phyloP scores from a whole-genome alignment of 83 land plant species.

The Picea abies region DNA sequence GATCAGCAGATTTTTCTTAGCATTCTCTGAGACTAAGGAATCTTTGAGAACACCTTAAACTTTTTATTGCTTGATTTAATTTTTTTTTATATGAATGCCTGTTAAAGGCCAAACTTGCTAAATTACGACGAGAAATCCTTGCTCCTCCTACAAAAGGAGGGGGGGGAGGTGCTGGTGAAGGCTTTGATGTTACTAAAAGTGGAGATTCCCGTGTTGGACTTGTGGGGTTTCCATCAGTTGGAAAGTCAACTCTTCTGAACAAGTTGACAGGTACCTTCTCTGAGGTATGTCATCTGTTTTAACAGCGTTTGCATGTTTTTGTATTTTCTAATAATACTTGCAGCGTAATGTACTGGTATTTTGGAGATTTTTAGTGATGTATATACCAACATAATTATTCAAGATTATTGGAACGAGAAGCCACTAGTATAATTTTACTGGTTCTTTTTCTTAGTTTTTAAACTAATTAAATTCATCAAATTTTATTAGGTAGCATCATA shows the following conservation, averaged over 20 bases:
- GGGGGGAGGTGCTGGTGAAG: constrained; percentile 95
- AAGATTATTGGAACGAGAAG: background rate
- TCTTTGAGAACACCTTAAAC: background rate
- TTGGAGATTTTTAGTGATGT: constrained; percentile 4
- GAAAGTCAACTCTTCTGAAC: constrained; percentile 97
- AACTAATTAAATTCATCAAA: background rate
- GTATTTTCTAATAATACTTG: constrained; percentile 1
- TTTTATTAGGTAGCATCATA: constrained; percentile 94
- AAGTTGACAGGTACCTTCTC: constrained; percentile 99
- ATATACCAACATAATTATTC: background rate
- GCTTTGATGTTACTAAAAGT: constrained; percentile 99
- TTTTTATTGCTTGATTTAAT: constrained; percentile 7
- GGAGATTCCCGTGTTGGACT: constrained; percentile 99
- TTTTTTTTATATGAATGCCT: background rate
- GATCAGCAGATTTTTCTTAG: background rate
- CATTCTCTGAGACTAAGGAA: background rate
- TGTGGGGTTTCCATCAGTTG: constrained; percentile 99
- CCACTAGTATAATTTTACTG: background rate
- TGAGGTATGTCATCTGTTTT: constrained; percentile 58
- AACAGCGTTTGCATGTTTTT: background rate
- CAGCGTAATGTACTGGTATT: constrained; percentile 1
- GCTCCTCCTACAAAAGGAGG: constrained; percentile 94
- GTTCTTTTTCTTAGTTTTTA: background rate
- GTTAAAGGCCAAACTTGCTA: constrained; percentile 97
- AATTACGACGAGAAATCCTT: constrained; percentile 89